A percentile compares a stretch with the other conserved stretches of the same genome.
These are phyloP conservation scores for Phytophthora tentaculata DNA, from an alignment of 352 stramenopile genomes.

Conservation along the genomic window DNA sequence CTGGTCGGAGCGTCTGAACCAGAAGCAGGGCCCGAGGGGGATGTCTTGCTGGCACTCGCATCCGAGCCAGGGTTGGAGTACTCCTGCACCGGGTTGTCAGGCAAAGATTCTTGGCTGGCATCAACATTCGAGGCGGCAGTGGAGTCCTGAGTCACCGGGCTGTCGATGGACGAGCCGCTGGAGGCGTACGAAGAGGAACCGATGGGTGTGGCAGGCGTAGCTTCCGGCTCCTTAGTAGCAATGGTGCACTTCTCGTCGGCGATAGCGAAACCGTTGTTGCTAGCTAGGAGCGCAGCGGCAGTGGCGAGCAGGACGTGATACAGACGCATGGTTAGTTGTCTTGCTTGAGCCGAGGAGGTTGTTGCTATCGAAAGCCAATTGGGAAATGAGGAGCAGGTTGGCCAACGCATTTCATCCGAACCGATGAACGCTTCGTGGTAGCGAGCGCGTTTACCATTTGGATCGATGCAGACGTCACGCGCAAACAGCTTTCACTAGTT, in stretches of 20 bases:
- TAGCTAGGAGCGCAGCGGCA: slow-evolving; percentile 12
- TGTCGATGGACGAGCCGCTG: slow-evolving; percentile 2
- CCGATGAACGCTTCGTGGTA: slow-evolving; percentile 1
- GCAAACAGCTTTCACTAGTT: slow-evolving; percentile 14
- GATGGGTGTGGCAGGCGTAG: neutral
- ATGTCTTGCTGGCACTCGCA: neutral
- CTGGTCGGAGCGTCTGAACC: neutral
- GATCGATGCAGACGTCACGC: neutral
- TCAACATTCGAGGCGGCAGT: slow-evolving; percentile 10
- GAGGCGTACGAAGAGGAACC: neutral
- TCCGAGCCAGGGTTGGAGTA: neutral
- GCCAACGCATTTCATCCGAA: neutral
- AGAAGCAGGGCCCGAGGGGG: neutral
- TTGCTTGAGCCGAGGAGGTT: slow-evolving; percentile 13
- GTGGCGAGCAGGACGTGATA: slow-evolving; percentile 26
- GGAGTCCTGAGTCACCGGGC: slow-evolving; percentile 10
- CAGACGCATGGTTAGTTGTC: slow-evolving; percentile 28
- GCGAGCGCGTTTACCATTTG: slow-evolving; percentile 6
- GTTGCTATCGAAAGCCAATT: slow-evolving; percentile 28
- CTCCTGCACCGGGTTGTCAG: neutral
- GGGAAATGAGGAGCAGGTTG: slow-evolving; percentile 21
- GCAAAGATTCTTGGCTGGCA: slow-evolving; percentile 6
- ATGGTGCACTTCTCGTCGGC: neutral
- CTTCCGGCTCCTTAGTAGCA: neutral
- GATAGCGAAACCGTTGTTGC: neutral